A percentile compares a stretch with the other conserved stretches of the same genome.
These are phyloP conservation scores for Diaporthe velutina DNA, from an alignment of 2,329 filamentous ascomycete genomes.

Conservation along the genomic window DNA sequence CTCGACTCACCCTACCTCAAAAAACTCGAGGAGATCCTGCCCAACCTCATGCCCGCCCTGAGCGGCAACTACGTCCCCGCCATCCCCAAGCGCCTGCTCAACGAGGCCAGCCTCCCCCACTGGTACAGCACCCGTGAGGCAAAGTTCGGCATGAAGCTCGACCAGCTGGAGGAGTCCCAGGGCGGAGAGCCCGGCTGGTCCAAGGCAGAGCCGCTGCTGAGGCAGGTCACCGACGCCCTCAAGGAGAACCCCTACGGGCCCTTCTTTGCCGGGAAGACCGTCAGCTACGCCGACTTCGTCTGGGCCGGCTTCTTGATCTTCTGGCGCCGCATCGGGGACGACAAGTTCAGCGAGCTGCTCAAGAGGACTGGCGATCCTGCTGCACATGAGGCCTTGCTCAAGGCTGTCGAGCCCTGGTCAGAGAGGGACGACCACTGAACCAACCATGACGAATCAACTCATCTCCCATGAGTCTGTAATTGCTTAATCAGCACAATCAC, in stretches of 20 bases:
- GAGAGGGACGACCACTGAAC: slow-evolving; percentile 53
- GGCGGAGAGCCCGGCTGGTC: slow-evolving; percentile 65
- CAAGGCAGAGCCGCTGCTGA: slow-evolving; percentile 52
- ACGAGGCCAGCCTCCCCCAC: slow-evolving; percentile 63
- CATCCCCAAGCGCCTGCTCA: slow-evolving; percentile 66
- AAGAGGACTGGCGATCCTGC: slow-evolving; percentile 52
- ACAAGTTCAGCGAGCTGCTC: slow-evolving; percentile 51
- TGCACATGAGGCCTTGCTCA: slow-evolving; percentile 55
- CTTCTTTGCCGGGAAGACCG: slow-evolving; percentile 70
- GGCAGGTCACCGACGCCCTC: slow-evolving; percentile 58
- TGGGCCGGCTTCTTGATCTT: slow-evolving; percentile 52
- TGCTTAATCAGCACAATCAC: not conserved
- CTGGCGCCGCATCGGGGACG: slow-evolving; percentile 50
- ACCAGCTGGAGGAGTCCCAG: slow-evolving; percentile 60
- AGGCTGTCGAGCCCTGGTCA: slow-evolving; percentile 56
- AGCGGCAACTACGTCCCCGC: slow-evolving; percentile 58
- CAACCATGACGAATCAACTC: too few species aligned
- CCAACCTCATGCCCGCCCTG: slow-evolving; percentile 49
- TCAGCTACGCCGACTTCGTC: slow-evolving; percentile 70
- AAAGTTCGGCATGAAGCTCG: slow-evolving; percentile 64
- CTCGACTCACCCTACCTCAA: slow-evolving; percentile 65
- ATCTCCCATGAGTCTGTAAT: not conserved
- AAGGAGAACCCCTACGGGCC: slow-evolving; percentile 69
- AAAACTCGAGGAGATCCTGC: slow-evolving; percentile 58
- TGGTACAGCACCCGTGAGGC: slow-evolving; percentile 66